These are phyloP conservation scores for Antrodiella citrinella DNA, from an alignment of 768 basidiomycete genomes.

Conservation along the genomic window DNA sequence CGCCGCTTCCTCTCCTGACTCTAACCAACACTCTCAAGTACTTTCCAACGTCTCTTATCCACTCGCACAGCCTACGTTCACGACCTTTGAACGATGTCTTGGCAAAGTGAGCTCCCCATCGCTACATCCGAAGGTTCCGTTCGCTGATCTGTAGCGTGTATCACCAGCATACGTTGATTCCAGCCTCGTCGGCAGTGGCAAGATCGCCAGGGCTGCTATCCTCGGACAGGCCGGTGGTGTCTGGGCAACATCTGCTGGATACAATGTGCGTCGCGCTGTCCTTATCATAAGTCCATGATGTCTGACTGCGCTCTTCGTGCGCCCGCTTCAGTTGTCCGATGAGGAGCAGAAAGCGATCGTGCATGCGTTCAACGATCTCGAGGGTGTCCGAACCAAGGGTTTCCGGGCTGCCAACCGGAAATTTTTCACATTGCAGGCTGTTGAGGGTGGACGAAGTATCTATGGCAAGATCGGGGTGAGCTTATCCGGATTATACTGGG, in stretches of 20 bases:
- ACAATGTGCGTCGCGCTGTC: conserved; percentile 36
- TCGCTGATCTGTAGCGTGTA: background rate
- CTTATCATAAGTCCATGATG: background rate
- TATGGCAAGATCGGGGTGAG: conserved; percentile 76
- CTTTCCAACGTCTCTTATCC: conserved; percentile 5
- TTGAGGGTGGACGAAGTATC: conserved; percentile 40
- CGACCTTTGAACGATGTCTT: conserved; percentile 43
- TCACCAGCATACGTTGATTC: conserved; percentile 70
- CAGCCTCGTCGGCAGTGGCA: conserved; percentile 68
- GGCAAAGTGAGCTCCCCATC: conserved; percentile 45
- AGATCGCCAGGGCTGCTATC: conserved; percentile 71
- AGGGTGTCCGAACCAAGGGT: conserved; percentile 43
- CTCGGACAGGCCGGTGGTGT: conserved; percentile 67
- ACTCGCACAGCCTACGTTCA: conserved; percentile 5
- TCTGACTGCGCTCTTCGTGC: conserved; percentile 1
- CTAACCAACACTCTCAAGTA: conserved; percentile 6
- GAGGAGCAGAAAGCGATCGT: conserved; percentile 58
- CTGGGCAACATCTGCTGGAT: conserved; percentile 62
- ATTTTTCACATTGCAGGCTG: conserved; percentile 58
- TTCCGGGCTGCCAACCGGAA: conserved; percentile 62
- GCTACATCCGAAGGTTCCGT: background rate
- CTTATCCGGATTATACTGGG: conserved; percentile 8
- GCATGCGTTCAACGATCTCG: conserved; percentile 35
- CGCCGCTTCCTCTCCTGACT: conserved; percentile 6
- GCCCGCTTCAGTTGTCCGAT: conserved; percentile 40